Conservation (phyloP, 129 eudicot species). For the Chrysanthemum lavandulifolium region DNA sequence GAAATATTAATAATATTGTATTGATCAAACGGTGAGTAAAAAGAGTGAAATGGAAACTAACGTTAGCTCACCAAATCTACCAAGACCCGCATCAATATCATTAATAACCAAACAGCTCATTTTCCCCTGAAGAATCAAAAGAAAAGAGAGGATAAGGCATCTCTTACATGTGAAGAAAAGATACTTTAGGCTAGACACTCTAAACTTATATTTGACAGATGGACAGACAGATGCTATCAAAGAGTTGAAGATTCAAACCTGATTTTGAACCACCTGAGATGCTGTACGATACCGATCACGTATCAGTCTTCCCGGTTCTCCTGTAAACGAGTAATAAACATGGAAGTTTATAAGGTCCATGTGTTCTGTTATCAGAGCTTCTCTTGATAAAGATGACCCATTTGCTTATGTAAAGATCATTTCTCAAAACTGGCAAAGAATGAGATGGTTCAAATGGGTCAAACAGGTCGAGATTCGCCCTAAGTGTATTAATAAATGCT, state of each 20-base stretch:
- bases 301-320: constrained; percentile 94
- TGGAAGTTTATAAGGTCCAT: too few relatives aligned
- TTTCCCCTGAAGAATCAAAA: constrained; percentile 71
- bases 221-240: constrained; percentile 10
- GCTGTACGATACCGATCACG: constrained; percentile 98
- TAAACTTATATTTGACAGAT: neutral
- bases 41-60: constrained; percentile 37
- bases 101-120: constrained; percentile 96
- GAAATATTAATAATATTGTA: constrained; percentile 16
- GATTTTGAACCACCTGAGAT: constrained; percentile 91
- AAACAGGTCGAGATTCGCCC: too few relatives aligned
- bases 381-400: too few relatives aligned
- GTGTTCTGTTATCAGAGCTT: too few relatives aligned
- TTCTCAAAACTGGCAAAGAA: too few relatives aligned
- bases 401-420: too few relatives aligned
- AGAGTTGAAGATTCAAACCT: constrained; percentile 66
- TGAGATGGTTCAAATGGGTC: too few relatives aligned
- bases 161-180: constrained; percentile 2
- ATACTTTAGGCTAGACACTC: constrained; percentile 14
- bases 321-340: too few relatives aligned
- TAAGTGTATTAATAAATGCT: too few relatives aligned
- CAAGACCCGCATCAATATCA: constrained; percentile 98
- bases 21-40: constrained; percentile 9
- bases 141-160: neutral
- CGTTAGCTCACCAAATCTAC: constrained; percentile 90